phyloP scores from a whole-genome alignment of 2,329 filamentous ascomycete genomes.

The Aspergillus unguis region DNA sequence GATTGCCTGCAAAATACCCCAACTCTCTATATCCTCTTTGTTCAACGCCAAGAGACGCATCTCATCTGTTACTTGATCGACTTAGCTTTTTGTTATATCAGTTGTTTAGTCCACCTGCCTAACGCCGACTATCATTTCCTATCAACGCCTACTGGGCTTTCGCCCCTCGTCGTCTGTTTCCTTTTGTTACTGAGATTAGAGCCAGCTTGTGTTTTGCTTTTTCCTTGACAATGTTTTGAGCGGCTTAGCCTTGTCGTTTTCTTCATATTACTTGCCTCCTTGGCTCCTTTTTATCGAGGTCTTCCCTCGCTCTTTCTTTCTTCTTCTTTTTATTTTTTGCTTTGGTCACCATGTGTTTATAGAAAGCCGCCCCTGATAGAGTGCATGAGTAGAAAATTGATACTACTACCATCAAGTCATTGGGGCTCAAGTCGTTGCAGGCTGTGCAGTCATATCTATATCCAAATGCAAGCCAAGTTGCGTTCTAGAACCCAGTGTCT shows the following conservation, averaged over 20 bases:
- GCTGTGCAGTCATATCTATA: too few species aligned
- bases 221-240: slow-evolving; percentile 15
- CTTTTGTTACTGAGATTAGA: slow-evolving; percentile 16
- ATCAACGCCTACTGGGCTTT: slow-evolving; percentile 7
- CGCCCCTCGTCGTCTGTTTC: slow-evolving; percentile 5
- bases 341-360: slow-evolving; percentile 5
- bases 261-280: slow-evolving; percentile 1
- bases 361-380: slow-evolving; percentile 21
- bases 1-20: neutral
- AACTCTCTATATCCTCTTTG: slow-evolving; percentile 10
- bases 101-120: too few species aligned
- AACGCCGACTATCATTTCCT: neutral
- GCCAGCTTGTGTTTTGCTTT: slow-evolving; percentile 10
- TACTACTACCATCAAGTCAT: slow-evolving; percentile 3
- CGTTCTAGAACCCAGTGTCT: too few species aligned
- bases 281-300: neutral
- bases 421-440: too few species aligned
- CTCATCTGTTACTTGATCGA: neutral
- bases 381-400: slow-evolving; percentile 23
- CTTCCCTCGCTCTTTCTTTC: slow-evolving; percentile 1
- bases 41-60: neutral
- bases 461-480: too few species aligned
- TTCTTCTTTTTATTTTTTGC: neutral
- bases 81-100: neutral
- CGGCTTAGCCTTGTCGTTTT: slow-evolving; percentile 9